Evolutionary conservation across 345 rosid genomes (phyloP), one percentile per base, ranked within the genome.

Genomic region (Salix caprea): DNA sequence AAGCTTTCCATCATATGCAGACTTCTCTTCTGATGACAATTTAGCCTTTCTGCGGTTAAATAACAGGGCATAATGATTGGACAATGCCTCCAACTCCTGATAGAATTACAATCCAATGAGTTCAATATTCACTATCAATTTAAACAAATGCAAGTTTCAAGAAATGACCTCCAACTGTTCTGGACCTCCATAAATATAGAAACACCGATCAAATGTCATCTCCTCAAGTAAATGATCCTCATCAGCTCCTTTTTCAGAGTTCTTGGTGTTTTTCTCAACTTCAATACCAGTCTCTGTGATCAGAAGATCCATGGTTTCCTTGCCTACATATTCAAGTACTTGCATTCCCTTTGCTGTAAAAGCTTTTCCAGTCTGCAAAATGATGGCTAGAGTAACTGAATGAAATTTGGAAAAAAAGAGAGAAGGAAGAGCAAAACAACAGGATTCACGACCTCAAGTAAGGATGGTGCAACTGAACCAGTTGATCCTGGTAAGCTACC

Each of bases 111-210:
- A 73, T 73, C 70, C 67, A 67, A 65, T 56, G 46, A 67, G 60
- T 71, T 74, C 69, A 52, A 83, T 70, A 74, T 66, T 12, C 44
- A 78, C 15, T 40, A 60, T 34, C 75, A 84, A 71, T 77, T 76
- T 32, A 67, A 66, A 69, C 23, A 15, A 75, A 46, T 2, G 42
- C 68, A 67, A 50, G 69, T 65, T 56, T 82, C 80, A 74, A 69
- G 26, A 73, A 62, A 19, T 75, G 61, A 96, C 99, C 99, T 96
- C 97, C 80, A 96, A 84, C 81, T 92, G 98, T 82, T 96, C 97
- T 76, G 98, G 99, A 79, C 99, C 99, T 70, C 99, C 98, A 85
- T 94, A 96, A 79, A 96, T 96, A 81, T 94, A 96, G 88, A 96
- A 96, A 86, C 98, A 96, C 39, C 97, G 89, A 87, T 94, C 97